These are phyloP conservation scores for Scutellaria barbata DNA, from an alignment of 257 asterid species.

Conservation along the genomic window DNA sequence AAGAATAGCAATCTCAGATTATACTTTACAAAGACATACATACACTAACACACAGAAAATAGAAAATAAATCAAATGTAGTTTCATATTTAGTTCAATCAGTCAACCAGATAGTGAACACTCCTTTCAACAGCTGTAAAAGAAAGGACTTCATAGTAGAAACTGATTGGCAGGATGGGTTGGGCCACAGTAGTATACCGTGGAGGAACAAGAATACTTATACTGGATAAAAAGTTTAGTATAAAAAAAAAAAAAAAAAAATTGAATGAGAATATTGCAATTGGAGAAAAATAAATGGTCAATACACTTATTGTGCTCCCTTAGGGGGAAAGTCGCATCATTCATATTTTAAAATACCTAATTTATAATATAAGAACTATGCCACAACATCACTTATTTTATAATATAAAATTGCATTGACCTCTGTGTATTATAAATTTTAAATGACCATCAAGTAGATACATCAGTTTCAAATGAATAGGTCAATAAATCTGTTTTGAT, in stretches of 20 bases:
- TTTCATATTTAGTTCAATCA: background rate
- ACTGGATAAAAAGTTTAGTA: background rate
- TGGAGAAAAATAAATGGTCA: background rate
- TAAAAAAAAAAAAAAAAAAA: too few species aligned
- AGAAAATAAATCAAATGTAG: background rate
- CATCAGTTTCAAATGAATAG: background rate
- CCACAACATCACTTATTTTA: background rate
- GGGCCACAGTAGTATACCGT: constrained; percentile 5
- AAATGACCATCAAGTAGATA: background rate
- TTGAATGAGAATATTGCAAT: background rate
- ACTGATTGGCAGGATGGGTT: background rate
- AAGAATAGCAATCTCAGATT: constrained; percentile 4
- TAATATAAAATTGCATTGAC: background rate
- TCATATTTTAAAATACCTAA: background rate
- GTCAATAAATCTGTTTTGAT: background rate
- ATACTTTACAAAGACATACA: constrained; percentile 6
- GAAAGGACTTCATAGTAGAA: constrained; percentile 19
- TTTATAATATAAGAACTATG: background rate
- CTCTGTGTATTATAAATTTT: background rate
- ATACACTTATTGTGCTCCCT: background rate
- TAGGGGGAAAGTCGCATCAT: background rate
- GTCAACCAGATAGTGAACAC: background rate
- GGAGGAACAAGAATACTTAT: background rate
- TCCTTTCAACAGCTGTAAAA: background rate
- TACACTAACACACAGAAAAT: background rate